Percentiles rank a stretch among this genome's conserved stretches.
These are phyloP conservation scores for Scolecobasidium constrictum DNA, from an alignment of 2,329 filamentous ascomycete species.

Conservation along the genomic window DNA sequence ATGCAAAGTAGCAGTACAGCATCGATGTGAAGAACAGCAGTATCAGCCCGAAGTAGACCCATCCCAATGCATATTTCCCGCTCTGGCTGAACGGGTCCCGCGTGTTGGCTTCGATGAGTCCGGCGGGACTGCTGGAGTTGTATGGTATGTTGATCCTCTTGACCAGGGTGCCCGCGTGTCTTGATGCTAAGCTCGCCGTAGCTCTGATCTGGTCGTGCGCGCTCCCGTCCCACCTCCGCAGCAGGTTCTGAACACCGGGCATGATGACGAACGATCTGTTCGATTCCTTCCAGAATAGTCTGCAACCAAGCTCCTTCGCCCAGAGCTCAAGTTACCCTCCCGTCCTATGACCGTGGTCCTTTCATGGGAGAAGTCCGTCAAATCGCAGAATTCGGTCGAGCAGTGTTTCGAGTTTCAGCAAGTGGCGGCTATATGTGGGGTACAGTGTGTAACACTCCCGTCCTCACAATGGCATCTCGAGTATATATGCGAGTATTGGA, in stretches of 20 bases:
- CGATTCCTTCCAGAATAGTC: too few species aligned
- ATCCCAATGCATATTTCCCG: conserved; percentile 76
- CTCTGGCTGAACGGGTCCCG: conserved; percentile 70
- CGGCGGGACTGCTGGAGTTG: conserved; percentile 43
- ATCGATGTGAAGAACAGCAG: conserved; percentile 56
- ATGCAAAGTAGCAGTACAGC: conserved; percentile 74
- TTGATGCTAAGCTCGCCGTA: not conserved
- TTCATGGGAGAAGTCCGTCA: not conserved
- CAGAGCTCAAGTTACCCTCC: too few species aligned
- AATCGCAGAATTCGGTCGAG: too few species aligned
- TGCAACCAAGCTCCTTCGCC: too few species aligned
- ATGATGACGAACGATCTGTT: too few species aligned
- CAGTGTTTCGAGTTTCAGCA: not conserved
- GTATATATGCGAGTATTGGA: too few species aligned
- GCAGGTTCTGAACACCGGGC: not conserved
- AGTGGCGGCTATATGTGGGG: not conserved
- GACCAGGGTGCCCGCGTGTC: too few species aligned
- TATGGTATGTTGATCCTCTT: conserved; percentile 44
- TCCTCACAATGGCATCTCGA: too few species aligned
- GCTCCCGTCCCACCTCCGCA: not conserved
- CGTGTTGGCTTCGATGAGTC: conserved; percentile 43
- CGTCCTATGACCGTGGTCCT: not conserved
- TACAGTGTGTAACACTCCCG: too few species aligned
- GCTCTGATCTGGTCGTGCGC: not conserved
- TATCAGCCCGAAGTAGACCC: conserved; percentile 77